phyloP scores from a whole-genome alignment of 768 basidiomycete genomes.

The Tephrocybe sp. region DNA sequence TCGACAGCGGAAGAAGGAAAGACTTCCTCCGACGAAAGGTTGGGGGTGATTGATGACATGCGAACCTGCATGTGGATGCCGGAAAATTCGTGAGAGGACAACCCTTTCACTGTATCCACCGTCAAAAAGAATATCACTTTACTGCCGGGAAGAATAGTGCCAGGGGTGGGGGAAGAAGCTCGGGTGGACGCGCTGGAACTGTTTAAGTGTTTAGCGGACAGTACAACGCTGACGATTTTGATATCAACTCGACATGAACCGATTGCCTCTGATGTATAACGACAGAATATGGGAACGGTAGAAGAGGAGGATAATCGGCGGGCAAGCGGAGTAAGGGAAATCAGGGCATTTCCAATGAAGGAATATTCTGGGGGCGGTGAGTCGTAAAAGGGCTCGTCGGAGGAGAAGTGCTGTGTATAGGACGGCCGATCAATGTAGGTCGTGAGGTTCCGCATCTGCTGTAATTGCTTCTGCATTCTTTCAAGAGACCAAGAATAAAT shows the following conservation, averaged over 20 bases:
- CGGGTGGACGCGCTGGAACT: conserved; percentile 70
- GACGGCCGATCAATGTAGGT: conserved; percentile 90
- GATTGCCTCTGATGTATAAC: conserved; percentile 93
- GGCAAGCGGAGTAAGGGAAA: conserved; percentile 80
- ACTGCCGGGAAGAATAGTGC: conserved; percentile 67
- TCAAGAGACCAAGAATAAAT: conserved; percentile 93
- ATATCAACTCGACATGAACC: conserved; percentile 90
- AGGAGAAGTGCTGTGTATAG: conserved; percentile 92
- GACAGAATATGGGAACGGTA: conserved; percentile 88
- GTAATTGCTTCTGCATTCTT: conserved; percentile 83
- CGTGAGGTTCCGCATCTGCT: conserved; percentile 91
- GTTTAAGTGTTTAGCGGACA: conserved; percentile 58
- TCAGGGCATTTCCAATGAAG: conserved; percentile 85
- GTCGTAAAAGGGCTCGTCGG: conserved; percentile 92
- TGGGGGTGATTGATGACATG: conserved; percentile 78
- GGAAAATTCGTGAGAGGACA: conserved; percentile 88
- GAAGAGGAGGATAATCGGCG: conserved; percentile 73
- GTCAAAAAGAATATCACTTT: conserved; percentile 85
- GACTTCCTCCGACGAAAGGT: conserved; percentile 72
- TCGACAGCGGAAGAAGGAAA: conserved; percentile 77
- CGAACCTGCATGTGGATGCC: conserved; percentile 86
- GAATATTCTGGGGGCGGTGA: conserved; percentile 86
- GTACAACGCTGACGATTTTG: conserved; percentile 71
- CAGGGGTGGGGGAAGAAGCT: conserved; percentile 72
- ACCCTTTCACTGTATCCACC: conserved; percentile 85